phyloP scores from a whole-genome alignment of 176 grass and related monocot genomes.

The Oryza officinalis region DNA sequence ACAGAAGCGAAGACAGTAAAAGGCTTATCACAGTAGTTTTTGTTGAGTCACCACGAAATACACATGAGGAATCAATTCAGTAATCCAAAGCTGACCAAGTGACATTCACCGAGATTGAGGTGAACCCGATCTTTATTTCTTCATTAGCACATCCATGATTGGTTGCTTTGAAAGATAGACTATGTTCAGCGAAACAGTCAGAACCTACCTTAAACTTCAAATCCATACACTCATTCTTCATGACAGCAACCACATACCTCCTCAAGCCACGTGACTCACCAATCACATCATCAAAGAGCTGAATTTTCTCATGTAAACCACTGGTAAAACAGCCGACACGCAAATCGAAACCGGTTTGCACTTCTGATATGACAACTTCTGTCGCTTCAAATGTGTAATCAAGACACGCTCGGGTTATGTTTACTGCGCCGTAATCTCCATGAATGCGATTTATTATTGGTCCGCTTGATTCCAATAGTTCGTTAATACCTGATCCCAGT shows the following conservation, averaged over 20 bases:
- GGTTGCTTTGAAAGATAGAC: background rate
- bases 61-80: too few relatives aligned
- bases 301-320: background rate
- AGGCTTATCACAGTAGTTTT: too few relatives aligned
- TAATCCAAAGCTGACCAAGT: too few relatives aligned
- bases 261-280: background rate
- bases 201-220: background rate
- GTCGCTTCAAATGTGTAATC: background rate
- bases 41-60: too few relatives aligned
- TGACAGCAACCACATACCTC: background rate
- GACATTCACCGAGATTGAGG: background rate
- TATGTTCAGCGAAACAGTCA: background rate
- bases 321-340: background rate
- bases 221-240: background rate
- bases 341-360: background rate
- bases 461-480: background rate
- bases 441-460: background rate
- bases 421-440: background rate
- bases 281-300: background rate
- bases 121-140: background rate
- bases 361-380: constrained; percentile 16
- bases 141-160: background rate
- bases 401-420: background rate
- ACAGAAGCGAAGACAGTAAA: too few relatives aligned
- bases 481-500: too few relatives aligned